These are phyloP conservation scores for Fraxinus velutina DNA, from an alignment of 305 asterid species.

Conservation along the genomic window DNA sequence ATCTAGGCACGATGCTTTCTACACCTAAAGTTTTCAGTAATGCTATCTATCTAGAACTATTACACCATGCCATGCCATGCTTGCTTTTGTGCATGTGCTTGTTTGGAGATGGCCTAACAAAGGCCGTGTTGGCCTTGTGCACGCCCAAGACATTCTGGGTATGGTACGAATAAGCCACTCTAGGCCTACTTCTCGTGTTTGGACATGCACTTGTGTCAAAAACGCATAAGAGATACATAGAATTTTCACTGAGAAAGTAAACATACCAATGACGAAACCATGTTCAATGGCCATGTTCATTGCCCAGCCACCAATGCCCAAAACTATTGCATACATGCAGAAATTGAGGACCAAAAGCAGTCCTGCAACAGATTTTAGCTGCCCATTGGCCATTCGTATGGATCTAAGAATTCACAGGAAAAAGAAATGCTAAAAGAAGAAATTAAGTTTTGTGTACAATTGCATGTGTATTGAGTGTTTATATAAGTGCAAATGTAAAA, in stretches of 20 bases:
- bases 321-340: slow-evolving; percentile 66
- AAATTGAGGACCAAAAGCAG: slow-evolving; percentile 73
- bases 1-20: neutral
- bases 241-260: neutral
- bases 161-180: neutral
- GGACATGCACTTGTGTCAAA: neutral
- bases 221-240: neutral
- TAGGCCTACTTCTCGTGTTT: neutral
- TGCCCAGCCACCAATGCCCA: slow-evolving; percentile 84
- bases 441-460: neutral
- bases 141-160: neutral
- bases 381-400: slow-evolving; percentile 49
- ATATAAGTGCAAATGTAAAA: slow-evolving; percentile 21
- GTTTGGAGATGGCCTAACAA: neutral
- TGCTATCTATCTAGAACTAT: neutral
- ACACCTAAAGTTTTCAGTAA: neutral
- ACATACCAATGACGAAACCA: slow-evolving; percentile 74
- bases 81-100: neutral
- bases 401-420: neutral
- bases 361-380: slow-evolving; percentile 53
- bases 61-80: neutral
- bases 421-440: neutral
- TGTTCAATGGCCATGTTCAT: slow-evolving; percentile 70
- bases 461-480: neutral
- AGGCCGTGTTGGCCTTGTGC: neutral